Evolutionary conservation across 805 yeast species (phyloP).

Genomic region (Metschnikowia aberdeeniae): DNA sequence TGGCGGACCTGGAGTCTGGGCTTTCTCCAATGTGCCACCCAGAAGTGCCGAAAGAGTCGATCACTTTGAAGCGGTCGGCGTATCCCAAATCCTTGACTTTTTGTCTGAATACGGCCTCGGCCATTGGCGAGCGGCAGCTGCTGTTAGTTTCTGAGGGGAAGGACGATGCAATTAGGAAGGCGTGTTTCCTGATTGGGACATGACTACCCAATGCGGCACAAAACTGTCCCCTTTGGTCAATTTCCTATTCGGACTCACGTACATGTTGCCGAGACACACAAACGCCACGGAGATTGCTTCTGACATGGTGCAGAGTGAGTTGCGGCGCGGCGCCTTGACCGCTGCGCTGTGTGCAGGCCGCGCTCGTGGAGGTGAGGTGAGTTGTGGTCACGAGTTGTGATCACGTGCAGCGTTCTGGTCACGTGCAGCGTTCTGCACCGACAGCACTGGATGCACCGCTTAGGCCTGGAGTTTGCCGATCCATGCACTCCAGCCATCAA

Average conservation of each 20-base stretch:
- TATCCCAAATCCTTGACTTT: constrained; percentile 51
- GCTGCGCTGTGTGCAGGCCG: not conserved
- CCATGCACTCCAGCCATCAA: constrained; percentile 30
- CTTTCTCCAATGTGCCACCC: constrained; percentile 78
- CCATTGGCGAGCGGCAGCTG: constrained; percentile 96
- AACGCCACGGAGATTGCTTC: constrained; percentile 65
- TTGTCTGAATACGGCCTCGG: constrained; percentile 83
- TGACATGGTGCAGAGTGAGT: constrained; percentile 6
- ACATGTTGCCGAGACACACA: constrained; percentile 88
- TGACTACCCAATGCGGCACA: too few relatives aligned
- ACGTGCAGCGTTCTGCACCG: too few relatives aligned
- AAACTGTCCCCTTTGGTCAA: too few relatives aligned
- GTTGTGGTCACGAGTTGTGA: too few relatives aligned
- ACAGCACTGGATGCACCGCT: too few relatives aligned
- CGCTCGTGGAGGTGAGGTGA: too few relatives aligned
- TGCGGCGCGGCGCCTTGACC: not conserved
- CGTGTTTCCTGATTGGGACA: not conserved
- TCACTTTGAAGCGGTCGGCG: constrained; percentile 41
- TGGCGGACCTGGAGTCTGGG: constrained; percentile 73
- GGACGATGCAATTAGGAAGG: not conserved
- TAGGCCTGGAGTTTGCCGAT: not conserved
- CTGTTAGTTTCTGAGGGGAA: constrained; percentile 17
- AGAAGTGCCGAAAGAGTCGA: constrained; percentile 89
- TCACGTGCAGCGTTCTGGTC: not conserved
- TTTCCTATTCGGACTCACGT: constrained; percentile 26